Percentiles rank a stretch among this genome's conserved stretches.
Evolutionary conservation across 2,329 filamentous ascomycete genomes (phyloP).

Genomic region (Zelopaecilomyces penicillatus): DNA sequence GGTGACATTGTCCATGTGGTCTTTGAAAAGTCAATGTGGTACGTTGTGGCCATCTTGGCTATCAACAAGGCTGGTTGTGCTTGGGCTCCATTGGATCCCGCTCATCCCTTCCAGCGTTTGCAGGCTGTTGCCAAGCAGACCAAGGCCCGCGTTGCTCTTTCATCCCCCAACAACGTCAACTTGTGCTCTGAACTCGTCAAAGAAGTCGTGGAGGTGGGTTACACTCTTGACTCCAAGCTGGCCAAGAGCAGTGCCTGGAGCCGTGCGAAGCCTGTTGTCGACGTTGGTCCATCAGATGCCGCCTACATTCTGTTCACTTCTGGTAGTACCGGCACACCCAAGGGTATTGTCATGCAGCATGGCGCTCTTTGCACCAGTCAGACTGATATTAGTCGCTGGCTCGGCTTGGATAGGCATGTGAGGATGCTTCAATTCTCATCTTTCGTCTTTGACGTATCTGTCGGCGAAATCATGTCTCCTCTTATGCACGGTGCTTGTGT

Average conservation of each 20-base stretch:
- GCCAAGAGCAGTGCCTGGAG: slow-evolving; percentile 4
- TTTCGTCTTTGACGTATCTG: neutral
- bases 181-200: slow-evolving; percentile 4
- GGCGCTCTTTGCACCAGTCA: slow-evolving; percentile 1
- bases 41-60: slow-evolving; percentile 6
- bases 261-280: slow-evolving; percentile 12
- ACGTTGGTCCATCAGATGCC: slow-evolving; percentile 9
- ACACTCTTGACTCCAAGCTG: neutral
- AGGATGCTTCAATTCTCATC: slow-evolving; percentile 8
- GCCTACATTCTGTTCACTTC: slow-evolving; percentile 19
- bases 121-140: slow-evolving; percentile 1
- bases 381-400: neutral
- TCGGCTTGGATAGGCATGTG: neutral
- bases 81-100: slow-evolving; percentile 11
- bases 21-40: slow-evolving; percentile 14
- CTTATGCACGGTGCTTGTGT: slow-evolving; percentile 1
- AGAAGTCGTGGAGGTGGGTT: slow-evolving; percentile 2
- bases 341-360: slow-evolving; percentile 14
- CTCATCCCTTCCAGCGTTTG: slow-evolving; percentile 3
- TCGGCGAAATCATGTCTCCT: neutral
- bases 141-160: neutral
- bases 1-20: slow-evolving; percentile 13
- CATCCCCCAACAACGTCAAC: slow-evolving; percentile 5
- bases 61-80: slow-evolving; percentile 8
- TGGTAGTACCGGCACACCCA: slow-evolving; percentile 16